Evolutionary conservation across 176 grass and related monocot genomes (phyloP), one percentile per base, ranked within the genome.

Genomic region (Phyllostachys edulis): DNA sequence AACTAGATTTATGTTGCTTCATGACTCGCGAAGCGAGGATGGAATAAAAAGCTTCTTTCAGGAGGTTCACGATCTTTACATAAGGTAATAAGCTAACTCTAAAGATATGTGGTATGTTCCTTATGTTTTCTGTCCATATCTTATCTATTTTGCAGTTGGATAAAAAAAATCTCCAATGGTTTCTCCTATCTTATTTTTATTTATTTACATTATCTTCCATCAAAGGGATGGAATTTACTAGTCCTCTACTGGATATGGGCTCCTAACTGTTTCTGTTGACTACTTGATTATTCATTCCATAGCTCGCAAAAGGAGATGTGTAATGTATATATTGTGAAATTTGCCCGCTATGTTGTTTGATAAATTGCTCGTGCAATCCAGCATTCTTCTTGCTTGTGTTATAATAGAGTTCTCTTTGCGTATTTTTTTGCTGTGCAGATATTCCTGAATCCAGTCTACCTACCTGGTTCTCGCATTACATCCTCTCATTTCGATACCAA

Each of bases 1-100:
- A 90, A 90, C 89, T 88, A 95, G 89, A 90, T 91, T 95, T 82
- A 92, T 98, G 96, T 59, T 98, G 66, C 85, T 93, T 84, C 93
- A 98, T 90, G 93, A 98, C 41, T 92, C 89, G 7, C 63, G 80
- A 26, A 95, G 89, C 10, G 91, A 92, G 27, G 91, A 95, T 82
- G 93, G 83, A 26, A 92, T 95, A 85, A 95, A 92, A 80, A 95
- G 85, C 81, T 98, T 95, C 49, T 94, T 98, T 82, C 89, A 94
- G 84, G 93, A 98, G 52, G 96, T 95, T 71, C 93, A 95, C 76
- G 87, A 95, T 63, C 88, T 95, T 67, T 94, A 98, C 77, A 80
- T 98, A 96, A 94, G 93, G 91, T 98, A 89, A 89, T 34, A 34
- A 34, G 1, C 18, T 60, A 57, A 29, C 14, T 69, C 9, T 16